These are phyloP conservation scores for Fusarium verticillioides DNA, from an alignment of 2,329 filamentous ascomycete genomes.

Conservation along the genomic window DNA sequence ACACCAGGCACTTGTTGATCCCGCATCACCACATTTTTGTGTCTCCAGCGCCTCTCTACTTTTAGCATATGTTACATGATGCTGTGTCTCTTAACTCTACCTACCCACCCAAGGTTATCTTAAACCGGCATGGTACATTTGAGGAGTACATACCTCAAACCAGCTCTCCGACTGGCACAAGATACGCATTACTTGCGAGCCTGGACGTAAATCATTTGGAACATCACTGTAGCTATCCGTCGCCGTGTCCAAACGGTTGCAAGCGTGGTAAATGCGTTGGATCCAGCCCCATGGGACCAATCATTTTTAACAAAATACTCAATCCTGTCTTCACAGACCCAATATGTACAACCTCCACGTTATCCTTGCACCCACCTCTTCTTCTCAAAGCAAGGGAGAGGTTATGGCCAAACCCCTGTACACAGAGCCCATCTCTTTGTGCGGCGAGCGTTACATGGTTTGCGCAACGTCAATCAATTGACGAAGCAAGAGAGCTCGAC, in stretches of 20 bases:
- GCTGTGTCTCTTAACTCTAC: neutral
- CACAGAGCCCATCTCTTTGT: neutral
- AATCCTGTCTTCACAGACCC: neutral
- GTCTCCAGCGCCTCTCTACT: neutral
- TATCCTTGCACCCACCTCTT: neutral
- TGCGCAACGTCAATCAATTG: neutral
- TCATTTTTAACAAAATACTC: neutral
- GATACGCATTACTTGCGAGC: neutral
- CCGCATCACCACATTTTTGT: neutral
- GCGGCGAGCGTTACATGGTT: neutral
- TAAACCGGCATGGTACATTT: neutral
- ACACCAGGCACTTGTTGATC: slow-evolving; percentile 8
- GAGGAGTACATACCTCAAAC: slow-evolving; percentile 3
- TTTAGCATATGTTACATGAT: neutral
- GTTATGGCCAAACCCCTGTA: neutral
- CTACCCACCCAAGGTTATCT: neutral
- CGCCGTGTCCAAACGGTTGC: neutral
- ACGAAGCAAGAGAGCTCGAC: neutral
- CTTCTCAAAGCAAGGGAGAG: neutral
- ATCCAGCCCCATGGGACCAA: slow-evolving; percentile 29
- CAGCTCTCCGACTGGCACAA: slow-evolving; percentile 10
- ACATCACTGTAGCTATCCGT: slow-evolving; percentile 22
- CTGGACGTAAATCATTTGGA: neutral
- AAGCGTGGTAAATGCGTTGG: neutral
- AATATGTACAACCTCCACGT: neutral